Evolutionary conservation across 2,329 filamentous ascomycete genomes (phyloP), one percentile per base, ranked within the genome.

Genomic region (Biscogniauxia mediterranea): DNA sequence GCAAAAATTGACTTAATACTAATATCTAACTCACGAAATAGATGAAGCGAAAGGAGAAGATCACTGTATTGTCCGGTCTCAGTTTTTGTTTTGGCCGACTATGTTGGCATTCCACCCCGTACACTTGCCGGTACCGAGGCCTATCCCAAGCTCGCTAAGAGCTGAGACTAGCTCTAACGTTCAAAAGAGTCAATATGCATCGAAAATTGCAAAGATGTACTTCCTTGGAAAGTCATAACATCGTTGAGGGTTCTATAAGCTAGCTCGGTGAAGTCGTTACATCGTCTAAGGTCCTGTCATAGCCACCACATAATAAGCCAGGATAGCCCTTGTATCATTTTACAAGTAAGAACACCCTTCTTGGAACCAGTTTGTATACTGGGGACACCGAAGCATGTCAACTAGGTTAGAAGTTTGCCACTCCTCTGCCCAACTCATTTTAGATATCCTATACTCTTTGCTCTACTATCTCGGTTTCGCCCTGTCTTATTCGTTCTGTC

Each of bases 41-140:
- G 32, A 81, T 81, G 77, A 76, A 76, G 15, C 74, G 68, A n/a
- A 72, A 77, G 17, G 79, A 81, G 51, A 81, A 80, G 67, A 71
- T 79, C 23, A 71, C 79, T n/a, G 74, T 81, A 8, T 73, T 77
- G 0, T 66, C 70, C 20, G 76, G 78, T 56, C 74, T 81, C 52
- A 80, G 79, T 52, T 63, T 80, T n/a, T n/a, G n/a, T n/a, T n/a
- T n/a, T n/a, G n/a, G n/a, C 5, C 23, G 23, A 23, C 23, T 23
- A 23, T n/a, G n/a, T n/a, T n/a, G 23, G 23, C 5, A 23, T 23
- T 23, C 23, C 5, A 23, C 23, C 23, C 23, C 13, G 32, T 38
- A 38, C 9, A 11, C 32, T 2, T 38, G 7, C 8, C 32, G 13
- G 9, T 15, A 38, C 13, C 13, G 13, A 46, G 15, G 15, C 15